Evolutionary conservation across 768 basidiomycete genomes (phyloP).

Genomic region (Phylloporus sp.): DNA sequence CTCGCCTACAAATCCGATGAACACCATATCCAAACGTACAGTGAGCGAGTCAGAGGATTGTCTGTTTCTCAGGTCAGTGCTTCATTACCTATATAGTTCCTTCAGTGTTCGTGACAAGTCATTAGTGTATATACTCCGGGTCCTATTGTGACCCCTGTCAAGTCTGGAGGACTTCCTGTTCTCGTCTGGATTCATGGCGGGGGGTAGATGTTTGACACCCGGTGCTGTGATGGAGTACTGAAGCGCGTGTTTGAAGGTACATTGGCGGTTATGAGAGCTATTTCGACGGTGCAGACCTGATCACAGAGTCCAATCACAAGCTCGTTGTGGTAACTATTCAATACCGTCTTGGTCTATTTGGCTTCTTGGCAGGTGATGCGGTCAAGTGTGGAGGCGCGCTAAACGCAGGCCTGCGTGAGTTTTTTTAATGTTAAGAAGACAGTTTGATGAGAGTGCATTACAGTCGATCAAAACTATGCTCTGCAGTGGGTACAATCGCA

Average conservation of each 20-base stretch:
- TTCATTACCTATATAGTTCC: neutral
- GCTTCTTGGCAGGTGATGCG: constrained; percentile 1
- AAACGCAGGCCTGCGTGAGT: constrained; percentile 9
- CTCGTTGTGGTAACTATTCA: constrained; percentile 8
- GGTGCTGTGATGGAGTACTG: neutral
- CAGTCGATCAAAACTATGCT: constrained; percentile 7
- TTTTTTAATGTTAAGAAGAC: neutral
- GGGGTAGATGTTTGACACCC: neutral
- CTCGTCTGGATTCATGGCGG: constrained; percentile 8
- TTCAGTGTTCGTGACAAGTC: neutral
- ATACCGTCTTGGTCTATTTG: constrained; percentile 9
- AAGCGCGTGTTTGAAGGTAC: neutral
- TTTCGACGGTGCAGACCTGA: constrained; percentile 4
- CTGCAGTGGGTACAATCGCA: constrained; percentile 5
- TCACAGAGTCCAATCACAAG: neutral
- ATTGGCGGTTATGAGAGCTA: neutral
- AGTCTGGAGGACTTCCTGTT: constrained; percentile 3
- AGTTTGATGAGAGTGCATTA: neutral
- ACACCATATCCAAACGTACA: neutral
- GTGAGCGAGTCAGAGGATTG: constrained; percentile 1
- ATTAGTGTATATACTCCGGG: constrained; percentile 1
- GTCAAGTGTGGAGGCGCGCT: neutral
- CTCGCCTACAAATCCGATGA: neutral
- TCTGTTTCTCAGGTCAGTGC: constrained; percentile 4
- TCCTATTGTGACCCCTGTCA: neutral